Evolutionary conservation across 1,284 basidiomycete species (phyloP), one percentile per base, ranked within the genome.

Genomic region (Dichomitus squalens): DNA sequence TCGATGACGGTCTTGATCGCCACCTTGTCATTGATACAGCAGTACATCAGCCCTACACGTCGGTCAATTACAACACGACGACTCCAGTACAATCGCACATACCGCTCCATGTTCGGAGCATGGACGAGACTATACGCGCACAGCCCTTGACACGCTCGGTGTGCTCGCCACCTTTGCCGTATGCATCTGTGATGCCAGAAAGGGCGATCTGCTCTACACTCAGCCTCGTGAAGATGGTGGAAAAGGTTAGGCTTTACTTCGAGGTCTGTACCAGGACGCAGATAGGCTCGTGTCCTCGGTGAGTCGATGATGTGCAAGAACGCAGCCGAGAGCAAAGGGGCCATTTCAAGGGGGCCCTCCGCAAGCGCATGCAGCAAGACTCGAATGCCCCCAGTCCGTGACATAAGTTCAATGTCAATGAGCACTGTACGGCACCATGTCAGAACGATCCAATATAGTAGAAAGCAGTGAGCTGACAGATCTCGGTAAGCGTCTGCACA

Each of bases 51-150:
- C 7, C 95, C 95, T 90, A 76, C 25, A 11, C 48, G 60, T 8
- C 12, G n/a, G 12, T 46, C 20, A 46, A 20, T 14, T 4, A 20
- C 1, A 12, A 36, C 3, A 41, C 7, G 7, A 31, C 7, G 5
- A 39, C 25, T 18, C 20, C 18, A 41, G 53, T 52, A 21, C 12
- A 21, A 16, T 29, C n/a, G 2, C 16, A 75, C 88, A 54, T 66
- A 95, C 96, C 96, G 61, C 92, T 90, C 96, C 96, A 99, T 9
- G 92, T 95, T 46, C 92, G 84, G 48, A 99, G 73, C 79, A 98
- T 89, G 35, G 90, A 81, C 39, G 89, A 85, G 39, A 97, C 87
- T 48, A 96, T 86, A 65, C 84, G 88, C 3, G 90, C 81, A 63
- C 88, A 91, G 20, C 86, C 82, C 65, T 86, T 83, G 75, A 98